These are phyloP conservation scores for Vigna angularis DNA, from an alignment of 306 rosid species.

Conservation along the genomic window DNA sequence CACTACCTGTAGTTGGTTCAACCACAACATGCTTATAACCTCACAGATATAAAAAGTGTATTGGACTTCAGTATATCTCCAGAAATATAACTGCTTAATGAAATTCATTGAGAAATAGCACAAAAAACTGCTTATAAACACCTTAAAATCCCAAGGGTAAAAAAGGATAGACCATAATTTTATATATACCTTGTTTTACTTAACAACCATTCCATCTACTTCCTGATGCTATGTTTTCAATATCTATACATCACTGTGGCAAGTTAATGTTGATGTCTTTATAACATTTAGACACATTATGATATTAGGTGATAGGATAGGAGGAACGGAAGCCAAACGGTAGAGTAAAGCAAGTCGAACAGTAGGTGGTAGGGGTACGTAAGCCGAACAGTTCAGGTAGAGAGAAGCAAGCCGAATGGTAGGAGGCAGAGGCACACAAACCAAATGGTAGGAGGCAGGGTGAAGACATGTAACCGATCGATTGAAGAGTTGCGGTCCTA, in stretches of 20 bases:
- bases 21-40: conserved; percentile 35
- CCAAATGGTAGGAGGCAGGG: no score
- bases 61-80: conserved; percentile 16
- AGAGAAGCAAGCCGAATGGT: no score
- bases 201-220: background rate
- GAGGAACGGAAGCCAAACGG: no score
- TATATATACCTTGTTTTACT: background rate
- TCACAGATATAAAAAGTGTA: background rate
- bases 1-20: conserved; percentile 73
- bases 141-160: conserved; percentile 18
- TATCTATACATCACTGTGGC: no score
- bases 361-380: no score
- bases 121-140: conserved; percentile 15
- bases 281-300: background rate
- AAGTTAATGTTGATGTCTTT: background rate
- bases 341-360: no score
- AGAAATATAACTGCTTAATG: conserved; percentile 12
- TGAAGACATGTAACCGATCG: no score
- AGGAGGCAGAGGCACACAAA: no score
- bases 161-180: background rate
- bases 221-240: background rate
- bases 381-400: no score
- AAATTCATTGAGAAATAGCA: conserved; percentile 17
- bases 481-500: no score
- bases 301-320: no score